A percentile compares a stretch with the other conserved stretches of the same genome.
Conservation (phyloP, 305 asterid genomes). For the Plantago rigida region DNA sequence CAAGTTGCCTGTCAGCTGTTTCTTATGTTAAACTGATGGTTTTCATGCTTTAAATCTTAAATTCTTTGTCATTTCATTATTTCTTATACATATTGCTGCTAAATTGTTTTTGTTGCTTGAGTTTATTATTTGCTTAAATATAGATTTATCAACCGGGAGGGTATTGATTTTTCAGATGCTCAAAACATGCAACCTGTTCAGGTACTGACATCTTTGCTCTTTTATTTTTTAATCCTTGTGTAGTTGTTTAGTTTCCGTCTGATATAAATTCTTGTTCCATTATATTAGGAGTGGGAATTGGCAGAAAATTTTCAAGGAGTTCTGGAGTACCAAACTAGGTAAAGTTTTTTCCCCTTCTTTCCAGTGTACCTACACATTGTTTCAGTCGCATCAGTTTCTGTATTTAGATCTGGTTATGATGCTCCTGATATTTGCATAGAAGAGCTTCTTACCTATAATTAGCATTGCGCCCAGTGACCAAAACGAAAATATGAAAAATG, state of each 20-base stretch:
- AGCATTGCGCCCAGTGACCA: too few relatives aligned
- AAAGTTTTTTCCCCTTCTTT: slow-evolving; percentile 18
- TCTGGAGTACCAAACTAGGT: slow-evolving; percentile 93
- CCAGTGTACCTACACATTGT: slow-evolving; percentile 9
- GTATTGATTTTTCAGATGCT: slow-evolving; percentile 95
- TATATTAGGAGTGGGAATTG: slow-evolving; percentile 88
- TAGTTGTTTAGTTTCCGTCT: slow-evolving; percentile 3
- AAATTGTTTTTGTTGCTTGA: slow-evolving; percentile 15
- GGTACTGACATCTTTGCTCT: slow-evolving; percentile 36
- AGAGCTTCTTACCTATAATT: not conserved
- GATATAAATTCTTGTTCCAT: slow-evolving; percentile 21
- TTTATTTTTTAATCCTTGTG: not conserved
- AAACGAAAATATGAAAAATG: too few relatives aligned
- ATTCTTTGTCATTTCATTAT: not conserved
- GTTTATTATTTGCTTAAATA: slow-evolving; percentile 25
- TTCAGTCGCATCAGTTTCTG: slow-evolving; percentile 10
- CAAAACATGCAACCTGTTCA: slow-evolving; percentile 81
- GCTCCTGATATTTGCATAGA: not conserved
- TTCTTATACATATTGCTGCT: not conserved
- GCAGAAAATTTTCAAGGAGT: slow-evolving; percentile 81
- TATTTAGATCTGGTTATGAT: slow-evolving; percentile 3
- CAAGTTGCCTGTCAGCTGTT: slow-evolving; percentile 5
- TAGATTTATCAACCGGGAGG: slow-evolving; percentile 89
- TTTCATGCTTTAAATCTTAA: slow-evolving; percentile 3
- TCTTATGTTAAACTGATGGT: not conserved